Evolutionary conservation across 2,329 filamentous ascomycete genomes (phyloP).

Genomic region (Venturia nashicola): DNA sequence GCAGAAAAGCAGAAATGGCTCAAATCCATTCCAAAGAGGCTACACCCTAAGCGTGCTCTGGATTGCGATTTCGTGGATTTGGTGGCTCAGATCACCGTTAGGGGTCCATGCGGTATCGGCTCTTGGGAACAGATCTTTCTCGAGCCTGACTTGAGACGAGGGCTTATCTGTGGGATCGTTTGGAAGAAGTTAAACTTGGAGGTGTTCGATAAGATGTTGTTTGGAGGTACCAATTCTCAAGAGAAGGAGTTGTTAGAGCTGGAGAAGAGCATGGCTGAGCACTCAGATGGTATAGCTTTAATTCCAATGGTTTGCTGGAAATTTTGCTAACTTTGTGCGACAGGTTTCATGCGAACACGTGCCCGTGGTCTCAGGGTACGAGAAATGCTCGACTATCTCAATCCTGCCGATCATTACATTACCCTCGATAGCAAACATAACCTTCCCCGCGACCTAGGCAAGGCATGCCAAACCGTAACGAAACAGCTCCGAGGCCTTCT

Average conservation of each 20-base stretch:
- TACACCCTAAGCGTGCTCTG: background rate
- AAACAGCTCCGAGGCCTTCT: background rate
- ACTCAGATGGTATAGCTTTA: background rate
- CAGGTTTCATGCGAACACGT: background rate
- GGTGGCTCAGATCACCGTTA: background rate
- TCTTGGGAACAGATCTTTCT: conserved; percentile 3
- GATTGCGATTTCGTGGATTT: background rate
- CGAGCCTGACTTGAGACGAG: background rate
- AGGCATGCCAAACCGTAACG: background rate
- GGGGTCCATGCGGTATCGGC: background rate
- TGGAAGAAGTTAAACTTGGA: background rate
- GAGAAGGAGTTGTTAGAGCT: background rate
- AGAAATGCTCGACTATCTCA: background rate
- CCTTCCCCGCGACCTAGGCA: background rate
- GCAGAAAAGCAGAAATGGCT: background rate
- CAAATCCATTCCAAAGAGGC: background rate
- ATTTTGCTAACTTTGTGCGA: background rate
- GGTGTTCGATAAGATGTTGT: background rate
- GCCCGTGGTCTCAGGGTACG: background rate
- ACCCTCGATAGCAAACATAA: background rate
- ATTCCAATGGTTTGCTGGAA: background rate
- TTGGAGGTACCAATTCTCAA: background rate
- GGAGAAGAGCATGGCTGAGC: background rate
- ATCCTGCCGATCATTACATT: background rate
- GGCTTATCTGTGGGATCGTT: conserved; percentile 4